Evolutionary conservation across 2,329 filamentous ascomycete genomes (phyloP), one percentile per base, ranked within the genome.

Genomic region (Dactylellina sp.): DNA sequence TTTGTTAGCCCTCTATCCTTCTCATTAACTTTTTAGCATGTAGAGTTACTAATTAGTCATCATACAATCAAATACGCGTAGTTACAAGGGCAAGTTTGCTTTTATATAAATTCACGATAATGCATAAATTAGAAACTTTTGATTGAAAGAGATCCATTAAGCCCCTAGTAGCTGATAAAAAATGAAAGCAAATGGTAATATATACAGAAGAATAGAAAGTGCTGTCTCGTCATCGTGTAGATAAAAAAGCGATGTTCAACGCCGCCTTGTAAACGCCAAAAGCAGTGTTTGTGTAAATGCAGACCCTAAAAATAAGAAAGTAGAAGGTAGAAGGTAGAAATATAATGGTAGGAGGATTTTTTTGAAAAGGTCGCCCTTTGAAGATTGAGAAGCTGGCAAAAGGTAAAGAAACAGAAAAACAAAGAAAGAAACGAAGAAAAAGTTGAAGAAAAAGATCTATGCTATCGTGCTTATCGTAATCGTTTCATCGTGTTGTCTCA

Each of bases 211-310:
- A 61, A 53, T 28, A 25, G 24, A 53, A 60, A 60, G n/a, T 12
- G 53, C 20, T n/a, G 40, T n/a, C 40, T 44, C 53, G 5, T 42
- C 20, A 57, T 18, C 14, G 28, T 56, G 28, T 2, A 57, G 32
- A 32, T 32, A 44, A 20, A 16, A 28, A 44, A 35, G 37, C 35
- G 49, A 60, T 50, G 11, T 40, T 35, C 22, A 66, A 53, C 55
- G 55, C 62, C 63, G 35, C 49, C 18, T 40, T 9, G 16, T 32
- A 56, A 66, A 66, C 62, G 55, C 62, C 62, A 52, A 52, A 59
- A 56, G 39, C 35, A 63, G 47, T 39, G 25, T n/a, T n/a, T 57
- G 53, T 16, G n/a, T 25, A 28, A 22, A 53, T 44, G 55, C 7
- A 47, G 14, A 50, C 7, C 46, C 37, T 22, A 28, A 28, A 47